Conservation (phyloP, 1,284 basidiomycete species). For the Veloporphyrellus conicus region DNA sequence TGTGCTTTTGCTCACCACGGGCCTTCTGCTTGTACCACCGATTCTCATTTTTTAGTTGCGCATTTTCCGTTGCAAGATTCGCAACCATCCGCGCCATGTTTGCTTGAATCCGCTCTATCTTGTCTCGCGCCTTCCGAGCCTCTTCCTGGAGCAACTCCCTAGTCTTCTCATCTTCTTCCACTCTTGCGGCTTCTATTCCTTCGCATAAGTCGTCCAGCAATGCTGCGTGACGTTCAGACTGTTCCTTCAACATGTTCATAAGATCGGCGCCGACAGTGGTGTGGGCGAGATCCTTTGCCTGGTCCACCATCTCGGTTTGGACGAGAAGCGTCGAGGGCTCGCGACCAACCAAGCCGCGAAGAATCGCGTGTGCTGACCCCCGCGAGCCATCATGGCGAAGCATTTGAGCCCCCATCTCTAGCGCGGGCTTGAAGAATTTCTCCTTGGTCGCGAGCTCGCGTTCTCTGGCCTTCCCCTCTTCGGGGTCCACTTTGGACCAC, state of each 20-base stretch:
- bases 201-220: constrained; percentile 28
- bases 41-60: constrained; percentile 26
- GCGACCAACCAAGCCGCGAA: constrained; percentile 32
- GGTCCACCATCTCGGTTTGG: constrained; percentile 30
- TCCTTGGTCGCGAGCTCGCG: constrained; percentile 27
- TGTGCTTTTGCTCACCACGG: constrained; percentile 12
- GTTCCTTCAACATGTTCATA: constrained; percentile 8
- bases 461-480: constrained; percentile 27
- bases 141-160: constrained; percentile 29
- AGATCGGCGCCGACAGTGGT: constrained; percentile 32
- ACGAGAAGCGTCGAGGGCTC: constrained; percentile 26
- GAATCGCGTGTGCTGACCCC: constrained; percentile 30
- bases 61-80: constrained; percentile 28
- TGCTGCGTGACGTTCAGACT: constrained; percentile 28
- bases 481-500: constrained; percentile 35
- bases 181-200: constrained; percentile 31
- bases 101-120: constrained; percentile 22
- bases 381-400: constrained; percentile 32
- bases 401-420: constrained; percentile 39
- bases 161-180: constrained; percentile 29
- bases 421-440: constrained; percentile 33
- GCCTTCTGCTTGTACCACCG: constrained; percentile 9
- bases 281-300: constrained; percentile 26
- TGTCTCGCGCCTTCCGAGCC: constrained; percentile 25
- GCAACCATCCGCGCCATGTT: constrained; percentile 28